Evolutionary conservation across 495 filamentous ascomycete species (phyloP), one percentile per base, ranked within the genome.

Genomic region (Bathelium albidoporum): DNA sequence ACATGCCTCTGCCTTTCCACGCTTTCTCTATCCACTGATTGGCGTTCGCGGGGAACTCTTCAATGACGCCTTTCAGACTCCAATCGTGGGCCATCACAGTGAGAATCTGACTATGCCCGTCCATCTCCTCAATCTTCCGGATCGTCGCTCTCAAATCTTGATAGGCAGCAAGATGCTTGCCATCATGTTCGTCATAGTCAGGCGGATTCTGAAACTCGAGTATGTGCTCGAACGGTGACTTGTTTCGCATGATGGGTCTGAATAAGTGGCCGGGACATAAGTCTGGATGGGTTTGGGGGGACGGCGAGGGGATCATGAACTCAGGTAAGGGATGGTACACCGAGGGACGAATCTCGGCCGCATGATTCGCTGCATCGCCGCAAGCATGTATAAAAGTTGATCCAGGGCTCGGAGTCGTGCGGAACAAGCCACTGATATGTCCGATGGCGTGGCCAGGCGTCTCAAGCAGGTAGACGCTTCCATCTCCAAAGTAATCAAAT

Each of bases 381-480:
- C 58, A 58, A 28, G 58, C n/a, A 26, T 64, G 65, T 11, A 66
- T 43, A 4, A 83, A 82, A 32, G 68, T 89, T 63, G 93, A 96
- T 72, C 90, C 91, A 0, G 93, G 93, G 0, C 73, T 96, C 65
- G 91, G 90, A 2, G 85, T 92, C 5, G 75, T 76, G 28, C 79
- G 73, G 1, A 72, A 76, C 1, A 81, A 64, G 12, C 65, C 79
- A 43, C 69, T 73, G 7, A 81, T 55, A 65, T 81, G 78, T n/a
- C 76, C 78, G 3, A 75, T 63, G 5, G 77, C 67, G 63, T 81
- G 79, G 1, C 79, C 79, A 0, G 79, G 79, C 9, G 69, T 72
- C 22, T 76, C 68, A 14, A 82, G 73, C 18, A 82, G 67, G 59
- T 70, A 79, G 76, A 69, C 75, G 68, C 45, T 78, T 14, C 79